Evolutionary conservation across 1,139 yeast genomes (phyloP).

Genomic region (Debaryomycetaceae sp.): DNA sequence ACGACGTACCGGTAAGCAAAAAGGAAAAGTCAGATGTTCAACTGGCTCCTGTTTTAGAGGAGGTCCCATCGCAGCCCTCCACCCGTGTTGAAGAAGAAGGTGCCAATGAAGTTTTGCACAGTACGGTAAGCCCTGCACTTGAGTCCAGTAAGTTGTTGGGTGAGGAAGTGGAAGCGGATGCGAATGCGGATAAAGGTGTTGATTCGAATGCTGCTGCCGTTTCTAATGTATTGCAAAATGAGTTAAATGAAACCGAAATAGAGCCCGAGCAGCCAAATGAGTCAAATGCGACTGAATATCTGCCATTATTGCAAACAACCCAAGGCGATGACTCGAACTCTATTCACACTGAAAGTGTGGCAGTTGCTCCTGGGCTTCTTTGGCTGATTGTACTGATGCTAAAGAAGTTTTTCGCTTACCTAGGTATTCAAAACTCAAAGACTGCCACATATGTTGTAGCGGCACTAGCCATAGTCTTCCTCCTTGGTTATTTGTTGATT

Average conservation of each 20-base stretch:
- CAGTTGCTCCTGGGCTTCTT: neutral
- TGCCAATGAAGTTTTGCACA: neutral
- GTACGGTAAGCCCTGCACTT: neutral
- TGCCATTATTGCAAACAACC: neutral
- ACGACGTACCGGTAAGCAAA: neutral
- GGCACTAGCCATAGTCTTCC: constrained; percentile 11
- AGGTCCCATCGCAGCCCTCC: neutral
- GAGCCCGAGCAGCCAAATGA: neutral
- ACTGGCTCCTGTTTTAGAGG: neutral
- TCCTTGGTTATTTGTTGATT: constrained; percentile 15
- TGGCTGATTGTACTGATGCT: neutral
- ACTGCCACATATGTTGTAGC: constrained; percentile 12
- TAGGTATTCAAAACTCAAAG: constrained; percentile 13
- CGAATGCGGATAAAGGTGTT: neutral
- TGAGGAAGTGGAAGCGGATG: neutral
- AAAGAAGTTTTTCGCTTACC: neutral
- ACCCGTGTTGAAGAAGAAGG: neutral
- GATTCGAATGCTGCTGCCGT: neutral
- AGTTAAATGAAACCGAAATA: neutral
- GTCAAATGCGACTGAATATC: neutral
- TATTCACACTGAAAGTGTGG: neutral
- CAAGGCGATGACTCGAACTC: neutral
- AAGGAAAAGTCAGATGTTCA: neutral
- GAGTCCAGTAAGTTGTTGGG: neutral
- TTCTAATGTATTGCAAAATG: neutral